phyloP scores from a whole-genome alignment of 2,329 filamentous ascomycete species.

The Chalaropsis thielavioides region DNA sequence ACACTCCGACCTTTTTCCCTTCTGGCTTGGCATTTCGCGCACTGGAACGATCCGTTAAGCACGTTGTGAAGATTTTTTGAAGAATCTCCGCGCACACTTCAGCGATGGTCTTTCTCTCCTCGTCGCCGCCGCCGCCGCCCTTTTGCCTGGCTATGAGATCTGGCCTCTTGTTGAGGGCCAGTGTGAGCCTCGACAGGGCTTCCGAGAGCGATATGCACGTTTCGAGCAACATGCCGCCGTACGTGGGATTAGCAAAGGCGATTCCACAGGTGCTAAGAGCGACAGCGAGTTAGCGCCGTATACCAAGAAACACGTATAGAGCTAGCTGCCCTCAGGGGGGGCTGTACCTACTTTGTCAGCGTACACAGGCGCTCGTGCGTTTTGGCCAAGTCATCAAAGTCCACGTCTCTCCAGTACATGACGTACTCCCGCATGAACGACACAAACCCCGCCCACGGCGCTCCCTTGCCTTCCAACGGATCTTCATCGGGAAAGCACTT shows the following conservation, averaged over 20 bases:
- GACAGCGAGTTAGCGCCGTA: not conserved
- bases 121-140: constrained; percentile 37
- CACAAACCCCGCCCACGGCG: constrained; percentile 61
- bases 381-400: constrained; percentile 58
- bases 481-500: constrained; percentile 49
- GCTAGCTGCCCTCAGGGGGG: not conserved
- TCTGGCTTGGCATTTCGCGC: constrained; percentile 54
- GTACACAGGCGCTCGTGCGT: constrained; percentile 62
- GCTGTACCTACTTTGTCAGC: constrained; percentile 53
- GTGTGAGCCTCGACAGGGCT: constrained; percentile 66
- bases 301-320: not conserved
- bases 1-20: constrained; percentile 76
- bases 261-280: constrained; percentile 58
- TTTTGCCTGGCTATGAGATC: constrained; percentile 44
- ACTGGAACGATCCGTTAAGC: constrained; percentile 64
- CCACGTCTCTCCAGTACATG: constrained; percentile 64
- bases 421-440: constrained; percentile 72
- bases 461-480: constrained; percentile 40
- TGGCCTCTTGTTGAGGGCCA: constrained; percentile 67
- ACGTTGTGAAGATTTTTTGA: constrained; percentile 81
- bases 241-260: constrained; percentile 62
- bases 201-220: constrained; percentile 72
- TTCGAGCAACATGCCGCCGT: constrained; percentile 68
- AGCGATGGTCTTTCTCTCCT: constrained; percentile 62
- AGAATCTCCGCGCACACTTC: constrained; percentile 81